Conservation (phyloP, 2,329 filamentous ascomycete species). For the Colletotrichum tanaceti region DNA sequence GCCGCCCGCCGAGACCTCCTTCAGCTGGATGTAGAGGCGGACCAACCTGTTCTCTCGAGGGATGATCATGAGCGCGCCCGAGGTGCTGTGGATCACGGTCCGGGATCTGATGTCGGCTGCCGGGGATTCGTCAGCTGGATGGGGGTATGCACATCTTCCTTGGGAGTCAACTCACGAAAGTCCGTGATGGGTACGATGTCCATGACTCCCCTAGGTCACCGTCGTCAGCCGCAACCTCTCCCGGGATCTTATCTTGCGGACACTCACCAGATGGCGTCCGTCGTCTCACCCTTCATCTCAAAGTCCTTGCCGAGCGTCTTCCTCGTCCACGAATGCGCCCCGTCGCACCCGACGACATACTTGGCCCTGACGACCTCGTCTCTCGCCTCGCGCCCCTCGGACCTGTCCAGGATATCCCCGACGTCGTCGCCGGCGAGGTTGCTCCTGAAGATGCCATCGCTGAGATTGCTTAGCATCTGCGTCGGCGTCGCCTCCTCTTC, state of each 20-base stretch:
- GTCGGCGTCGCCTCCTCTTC: conserved; percentile 67
- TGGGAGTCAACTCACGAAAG: conserved; percentile 53
- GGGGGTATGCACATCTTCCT: no score
- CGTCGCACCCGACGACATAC: conserved; percentile 76
- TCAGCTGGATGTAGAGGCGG: conserved; percentile 73
- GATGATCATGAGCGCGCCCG: conserved; percentile 72
- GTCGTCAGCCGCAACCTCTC: not conserved
- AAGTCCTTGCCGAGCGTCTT: conserved; percentile 62
- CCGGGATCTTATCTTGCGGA: not conserved
- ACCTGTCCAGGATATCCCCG: conserved; percentile 48
- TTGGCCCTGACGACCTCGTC: conserved; percentile 63
- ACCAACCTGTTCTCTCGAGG: conserved; percentile 73
- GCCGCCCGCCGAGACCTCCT: conserved; percentile 48
- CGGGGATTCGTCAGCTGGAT: not conserved
- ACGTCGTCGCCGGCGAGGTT: conserved; percentile 70
- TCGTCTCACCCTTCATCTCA: conserved; percentile 66
- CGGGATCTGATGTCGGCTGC: conserved; percentile 64
- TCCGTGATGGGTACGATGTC: conserved; percentile 55
- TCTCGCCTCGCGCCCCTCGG: conserved; percentile 48
- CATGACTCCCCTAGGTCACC: conserved; percentile 50
- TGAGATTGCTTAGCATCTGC: conserved; percentile 46
- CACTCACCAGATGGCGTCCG: conserved; percentile 58
- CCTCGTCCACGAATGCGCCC: conserved; percentile 74
- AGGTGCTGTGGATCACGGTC: conserved; percentile 67
- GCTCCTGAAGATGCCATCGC: conserved; percentile 69